These are phyloP conservation scores for Schizophyllum amplum DNA, from an alignment of 1,284 basidiomycete genomes.

Conservation along the genomic window DNA sequence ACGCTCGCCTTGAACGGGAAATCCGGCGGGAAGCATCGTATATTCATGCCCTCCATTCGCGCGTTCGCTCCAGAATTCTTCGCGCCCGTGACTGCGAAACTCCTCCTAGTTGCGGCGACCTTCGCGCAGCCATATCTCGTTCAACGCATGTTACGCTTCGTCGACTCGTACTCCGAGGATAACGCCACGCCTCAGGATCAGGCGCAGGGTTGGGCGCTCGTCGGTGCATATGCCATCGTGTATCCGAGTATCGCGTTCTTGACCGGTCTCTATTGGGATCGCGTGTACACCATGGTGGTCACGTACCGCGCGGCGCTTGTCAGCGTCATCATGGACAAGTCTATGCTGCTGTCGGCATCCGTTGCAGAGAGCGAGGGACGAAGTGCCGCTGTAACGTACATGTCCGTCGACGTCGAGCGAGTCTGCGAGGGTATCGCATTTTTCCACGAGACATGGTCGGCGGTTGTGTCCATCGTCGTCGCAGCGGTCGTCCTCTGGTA, in stretches of 20 bases:
- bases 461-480: conserved; percentile 14
- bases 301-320: conserved; percentile 6
- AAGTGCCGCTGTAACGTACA: conserved; percentile 15
- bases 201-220: conserved; percentile 18
- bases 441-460: conserved; percentile 19
- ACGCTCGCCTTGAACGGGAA: neutral
- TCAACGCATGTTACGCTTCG: conserved; percentile 14
- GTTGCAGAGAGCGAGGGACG: conserved; percentile 9
- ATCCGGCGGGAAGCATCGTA: neutral
- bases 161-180: conserved; percentile 9
- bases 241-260: conserved; percentile 15
- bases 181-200: conserved; percentile 5
- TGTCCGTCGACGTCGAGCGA: conserved; percentile 19
- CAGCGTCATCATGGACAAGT: conserved; percentile 14
- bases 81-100: conserved; percentile 14
- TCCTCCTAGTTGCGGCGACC: conserved; percentile 15
- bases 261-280: conserved; percentile 20
- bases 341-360: conserved; percentile 10
- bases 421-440: conserved; percentile 17
- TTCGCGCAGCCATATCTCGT: conserved; percentile 20
- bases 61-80: conserved; percentile 10
- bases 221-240: conserved; percentile 17
- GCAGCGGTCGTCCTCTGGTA: conserved; percentile 18
- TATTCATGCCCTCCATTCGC: conserved; percentile 10
- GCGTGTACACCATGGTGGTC: conserved; percentile 7